phyloP scores from a whole-genome alignment of 2,329 filamentous ascomycete species.

The Aspergillus quadrilineatus region DNA sequence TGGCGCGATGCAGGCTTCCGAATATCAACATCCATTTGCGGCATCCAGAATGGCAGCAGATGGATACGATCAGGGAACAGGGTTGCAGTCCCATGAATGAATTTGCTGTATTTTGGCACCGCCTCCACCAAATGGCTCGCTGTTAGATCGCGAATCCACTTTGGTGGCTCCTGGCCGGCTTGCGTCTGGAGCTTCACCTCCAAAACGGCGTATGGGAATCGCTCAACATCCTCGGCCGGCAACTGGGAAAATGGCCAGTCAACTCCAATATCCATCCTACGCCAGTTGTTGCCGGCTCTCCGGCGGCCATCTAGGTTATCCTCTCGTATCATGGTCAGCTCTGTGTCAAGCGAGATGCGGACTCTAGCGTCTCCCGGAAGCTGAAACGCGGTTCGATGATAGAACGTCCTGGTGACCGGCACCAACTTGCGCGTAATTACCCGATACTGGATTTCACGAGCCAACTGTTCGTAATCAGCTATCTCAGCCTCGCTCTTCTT shows the following conservation, averaged over 20 bases:
- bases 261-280: slow-evolving; percentile 94
- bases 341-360: slow-evolving; percentile 93
- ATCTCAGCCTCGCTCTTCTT: slow-evolving; percentile 94
- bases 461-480: slow-evolving; percentile 81
- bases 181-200: slow-evolving; percentile 98
- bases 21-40: slow-evolving; percentile 97
- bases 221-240: slow-evolving; percentile 77
- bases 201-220: slow-evolving; percentile 92
- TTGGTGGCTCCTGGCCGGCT: slow-evolving; percentile 87
- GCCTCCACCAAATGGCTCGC: slow-evolving; percentile 94
- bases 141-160: slow-evolving; percentile 93
- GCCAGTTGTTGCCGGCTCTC: slow-evolving; percentile 85
- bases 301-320: slow-evolving; percentile 83
- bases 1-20: slow-evolving; percentile 84
- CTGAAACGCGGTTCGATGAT: slow-evolving; percentile 97
- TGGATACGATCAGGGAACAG: slow-evolving; percentile 86
- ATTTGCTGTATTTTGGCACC: slow-evolving; percentile 99
- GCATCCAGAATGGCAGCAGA: slow-evolving; percentile 93
- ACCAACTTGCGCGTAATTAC: slow-evolving; percentile 81
- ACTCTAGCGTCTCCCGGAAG: slow-evolving; percentile 93
- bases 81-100: slow-evolving; percentile 90
- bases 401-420: slow-evolving; percentile 92
- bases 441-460: slow-evolving; percentile 90
- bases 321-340: slow-evolving; percentile 90
- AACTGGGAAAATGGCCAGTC: slow-evolving; percentile 93